phyloP scores from a whole-genome alignment of 2,329 filamentous ascomycete species.

The Scytalidium lignicola region DNA sequence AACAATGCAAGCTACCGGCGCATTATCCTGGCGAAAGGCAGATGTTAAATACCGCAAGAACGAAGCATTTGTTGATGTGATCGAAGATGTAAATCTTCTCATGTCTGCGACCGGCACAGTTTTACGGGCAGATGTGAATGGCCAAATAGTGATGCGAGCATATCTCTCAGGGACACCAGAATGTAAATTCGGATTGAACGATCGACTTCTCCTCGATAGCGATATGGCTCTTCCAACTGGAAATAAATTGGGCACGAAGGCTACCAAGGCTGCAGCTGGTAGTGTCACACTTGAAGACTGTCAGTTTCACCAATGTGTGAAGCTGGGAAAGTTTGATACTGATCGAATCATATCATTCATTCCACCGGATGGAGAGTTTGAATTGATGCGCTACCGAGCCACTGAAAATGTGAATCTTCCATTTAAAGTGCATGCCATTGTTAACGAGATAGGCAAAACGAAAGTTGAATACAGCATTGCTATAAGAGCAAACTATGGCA shows the following conservation, averaged over 20 bases:
- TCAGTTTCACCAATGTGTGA: slow-evolving; percentile 98
- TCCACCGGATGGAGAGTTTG: slow-evolving; percentile 94
- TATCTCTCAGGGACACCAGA: slow-evolving; percentile 95
- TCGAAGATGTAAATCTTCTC: slow-evolving; percentile 96
- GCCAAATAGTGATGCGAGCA: slow-evolving; percentile 97
- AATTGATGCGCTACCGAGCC: slow-evolving; percentile 96
- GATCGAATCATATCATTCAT: slow-evolving; percentile 97
- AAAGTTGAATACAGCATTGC: slow-evolving; percentile 99
- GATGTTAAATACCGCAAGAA: slow-evolving; percentile 99
- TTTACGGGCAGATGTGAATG: slow-evolving; percentile 90
- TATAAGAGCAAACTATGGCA: slow-evolving; percentile 93
- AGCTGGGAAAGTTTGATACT: slow-evolving; percentile 92
- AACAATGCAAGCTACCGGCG: slow-evolving; percentile 98
- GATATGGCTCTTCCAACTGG: slow-evolving; percentile 66
- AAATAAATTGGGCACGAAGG: slow-evolving; percentile 76
- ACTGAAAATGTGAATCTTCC: slow-evolving; percentile 98
- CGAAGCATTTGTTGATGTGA: slow-evolving; percentile 98
- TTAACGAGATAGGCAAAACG: slow-evolving; percentile 93
- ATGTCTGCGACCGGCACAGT: slow-evolving; percentile 98
- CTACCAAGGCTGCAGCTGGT: slow-evolving; percentile 90
- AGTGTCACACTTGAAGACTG: slow-evolving; percentile 96
- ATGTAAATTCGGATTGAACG: slow-evolving; percentile 98
- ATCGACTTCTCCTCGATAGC: slow-evolving; percentile 84
- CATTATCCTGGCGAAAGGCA: slow-evolving; percentile 91
- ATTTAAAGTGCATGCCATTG: slow-evolving; percentile 98